phyloP scores from a whole-genome alignment of 495 filamentous ascomycete species.

The Hypomontagnella submonticulosa region DNA sequence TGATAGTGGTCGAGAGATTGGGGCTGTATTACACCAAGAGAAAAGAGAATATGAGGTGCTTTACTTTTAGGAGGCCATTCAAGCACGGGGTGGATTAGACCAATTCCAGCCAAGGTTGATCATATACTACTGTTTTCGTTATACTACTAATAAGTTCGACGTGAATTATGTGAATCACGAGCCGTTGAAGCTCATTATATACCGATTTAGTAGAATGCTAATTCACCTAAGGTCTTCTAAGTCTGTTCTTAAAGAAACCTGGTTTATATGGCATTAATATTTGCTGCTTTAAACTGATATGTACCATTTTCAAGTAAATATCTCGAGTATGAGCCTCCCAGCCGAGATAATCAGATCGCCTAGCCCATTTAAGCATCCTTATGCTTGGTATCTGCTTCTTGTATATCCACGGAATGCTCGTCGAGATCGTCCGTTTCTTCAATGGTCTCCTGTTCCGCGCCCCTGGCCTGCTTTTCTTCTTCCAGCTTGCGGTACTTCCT shows the following conservation, averaged over 20 bases:
- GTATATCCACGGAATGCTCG: background rate
- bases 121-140: slow-evolving; percentile 55
- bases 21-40: slow-evolving; percentile 56
- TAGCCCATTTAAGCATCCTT: too few relatives aligned
- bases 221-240: slow-evolving; percentile 1
- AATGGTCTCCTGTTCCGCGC: background rate
- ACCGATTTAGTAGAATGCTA: slow-evolving; percentile 31
- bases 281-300: background rate
- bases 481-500: slow-evolving; percentile 62
- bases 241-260: slow-evolving; percentile 1
- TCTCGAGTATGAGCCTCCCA: background rate
- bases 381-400: too few relatives aligned
- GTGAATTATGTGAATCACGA: slow-evolving; percentile 42
- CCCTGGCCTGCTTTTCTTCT: slow-evolving; percentile 48
- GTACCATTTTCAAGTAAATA: background rate
- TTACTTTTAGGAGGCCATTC: slow-evolving; percentile 57
- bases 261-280: too few relatives aligned
- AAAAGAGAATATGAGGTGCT: slow-evolving; percentile 54
- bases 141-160: slow-evolving; percentile 38
- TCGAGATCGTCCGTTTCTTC: slow-evolving; percentile 25
- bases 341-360: too few relatives aligned
- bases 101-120: slow-evolving; percentile 60
- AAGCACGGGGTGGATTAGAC: slow-evolving; percentile 55
- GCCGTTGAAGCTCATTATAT: slow-evolving; percentile 15
- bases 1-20: slow-evolving; percentile 58